Evolutionary conservation across 169 alveolate genomes (phyloP).

Genomic region (Plasmodium malariae): DNA sequence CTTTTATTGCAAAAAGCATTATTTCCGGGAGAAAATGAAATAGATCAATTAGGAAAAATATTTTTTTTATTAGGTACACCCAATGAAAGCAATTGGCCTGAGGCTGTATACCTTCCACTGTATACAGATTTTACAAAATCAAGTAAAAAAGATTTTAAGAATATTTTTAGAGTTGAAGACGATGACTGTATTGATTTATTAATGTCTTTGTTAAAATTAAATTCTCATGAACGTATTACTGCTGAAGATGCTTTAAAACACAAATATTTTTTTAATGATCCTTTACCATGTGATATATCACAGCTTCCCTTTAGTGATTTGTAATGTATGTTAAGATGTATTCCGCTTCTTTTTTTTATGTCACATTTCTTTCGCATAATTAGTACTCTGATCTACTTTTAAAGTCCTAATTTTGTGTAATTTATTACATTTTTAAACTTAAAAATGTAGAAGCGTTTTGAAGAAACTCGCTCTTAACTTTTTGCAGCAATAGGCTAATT

Average conservation of each 20-base stretch:
- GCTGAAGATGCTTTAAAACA: slow-evolving; percentile 89
- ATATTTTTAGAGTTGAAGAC: slow-evolving; percentile 68
- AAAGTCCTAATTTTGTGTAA: too few relatives aligned
- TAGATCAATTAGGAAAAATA: slow-evolving; percentile 89
- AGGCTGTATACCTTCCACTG: slow-evolving; percentile 84
- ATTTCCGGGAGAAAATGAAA: slow-evolving; percentile 92
- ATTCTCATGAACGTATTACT: slow-evolving; percentile 88
- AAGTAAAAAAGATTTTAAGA: slow-evolving; percentile 75
- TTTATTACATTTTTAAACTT: too few relatives aligned
- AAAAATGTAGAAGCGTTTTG: too few relatives aligned
- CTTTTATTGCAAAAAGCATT: slow-evolving; percentile 89
- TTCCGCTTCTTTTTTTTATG: too few relatives aligned
- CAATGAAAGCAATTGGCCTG: slow-evolving; percentile 91
- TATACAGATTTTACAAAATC: slow-evolving; percentile 82
- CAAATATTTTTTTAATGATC: slow-evolving; percentile 85
- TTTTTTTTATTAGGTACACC: slow-evolving; percentile 91
- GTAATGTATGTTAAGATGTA: too few relatives aligned
- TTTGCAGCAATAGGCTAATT: too few relatives aligned
- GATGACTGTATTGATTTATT: slow-evolving; percentile 79
- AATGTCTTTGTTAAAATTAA: slow-evolving; percentile 79
- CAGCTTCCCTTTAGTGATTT: slow-evolving; percentile 62
- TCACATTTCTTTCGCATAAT: too few relatives aligned
- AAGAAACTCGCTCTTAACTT: too few relatives aligned
- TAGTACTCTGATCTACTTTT: too few relatives aligned
- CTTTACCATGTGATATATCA: slow-evolving; percentile 81